Percentiles rank a stretch among this genome's conserved stretches.
These are phyloP conservation scores for Lentithecium fluviatile DNA, from an alignment of 495 filamentous ascomycete genomes.

Conservation along the genomic window DNA sequence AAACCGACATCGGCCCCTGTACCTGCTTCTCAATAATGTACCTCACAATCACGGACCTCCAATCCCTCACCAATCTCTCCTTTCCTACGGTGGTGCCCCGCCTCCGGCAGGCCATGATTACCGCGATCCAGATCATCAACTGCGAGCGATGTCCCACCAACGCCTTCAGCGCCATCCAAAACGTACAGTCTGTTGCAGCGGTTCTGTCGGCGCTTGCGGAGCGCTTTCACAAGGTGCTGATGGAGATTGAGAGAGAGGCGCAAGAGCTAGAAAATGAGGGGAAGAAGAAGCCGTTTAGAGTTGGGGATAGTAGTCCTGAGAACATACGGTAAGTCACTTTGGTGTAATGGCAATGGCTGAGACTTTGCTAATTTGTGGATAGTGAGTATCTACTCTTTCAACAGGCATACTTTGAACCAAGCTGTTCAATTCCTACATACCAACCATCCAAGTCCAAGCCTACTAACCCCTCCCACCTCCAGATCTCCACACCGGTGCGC, in stretches of 20 bases:
- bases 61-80: slow-evolving; percentile 30
- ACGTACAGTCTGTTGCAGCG: slow-evolving; percentile 35
- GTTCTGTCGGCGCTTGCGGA: slow-evolving; percentile 39
- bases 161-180: slow-evolving; percentile 39
- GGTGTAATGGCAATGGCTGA: too few relatives aligned
- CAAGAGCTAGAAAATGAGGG: slow-evolving; percentile 24
- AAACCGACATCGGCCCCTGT: slow-evolving; percentile 25
- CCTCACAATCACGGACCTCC: slow-evolving; percentile 38
- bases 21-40: slow-evolving; percentile 43
- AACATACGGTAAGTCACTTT: slow-evolving; percentile 4
- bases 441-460: too few relatives aligned
- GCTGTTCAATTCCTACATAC: too few relatives aligned
- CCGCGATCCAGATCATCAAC: slow-evolving; percentile 33
- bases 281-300: slow-evolving; percentile 38
- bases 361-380: too few relatives aligned
- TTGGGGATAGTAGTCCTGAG: slow-evolving; percentile 37
- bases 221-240: slow-evolving; percentile 37
- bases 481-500: slow-evolving; percentile 37
- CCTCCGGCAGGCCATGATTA: slow-evolving; percentile 39
- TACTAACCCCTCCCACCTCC: too few relatives aligned
- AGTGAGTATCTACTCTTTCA: too few relatives aligned
- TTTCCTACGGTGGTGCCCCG: slow-evolving; percentile 39
- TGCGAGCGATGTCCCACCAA: slow-evolving; percentile 41
- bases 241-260: slow-evolving; percentile 37
- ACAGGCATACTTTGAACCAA: too few relatives aligned